phyloP scores from a whole-genome alignment of 192 early-diverging fungal genomes.

The Backusella psychrophila region DNA sequence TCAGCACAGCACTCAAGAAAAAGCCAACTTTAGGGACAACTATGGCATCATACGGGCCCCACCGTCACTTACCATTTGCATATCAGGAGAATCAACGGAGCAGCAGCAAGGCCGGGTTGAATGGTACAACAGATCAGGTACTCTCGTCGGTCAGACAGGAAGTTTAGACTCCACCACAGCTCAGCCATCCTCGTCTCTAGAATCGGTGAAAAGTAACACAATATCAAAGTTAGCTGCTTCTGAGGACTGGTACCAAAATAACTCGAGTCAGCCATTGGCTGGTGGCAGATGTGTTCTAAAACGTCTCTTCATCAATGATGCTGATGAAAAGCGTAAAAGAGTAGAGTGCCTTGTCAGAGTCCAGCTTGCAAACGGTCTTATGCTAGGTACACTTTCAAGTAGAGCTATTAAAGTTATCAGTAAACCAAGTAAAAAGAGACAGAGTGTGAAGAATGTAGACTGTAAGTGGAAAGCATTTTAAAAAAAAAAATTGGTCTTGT shows the following conservation, averaged over 20 bases:
- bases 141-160: slow-evolving; percentile 40
- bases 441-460: slow-evolving; percentile 77
- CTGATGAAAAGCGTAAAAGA: slow-evolving; percentile 75
- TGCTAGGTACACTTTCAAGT: slow-evolving; percentile 69
- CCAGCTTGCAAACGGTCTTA: slow-evolving; percentile 59
- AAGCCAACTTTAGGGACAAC: not conserved
- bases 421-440: slow-evolving; percentile 89
- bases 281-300: slow-evolving; percentile 61
- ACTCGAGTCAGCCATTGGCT: not conserved
- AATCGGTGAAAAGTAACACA: not conserved
- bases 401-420: slow-evolving; percentile 85
- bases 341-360: slow-evolving; percentile 72
- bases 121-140: slow-evolving; percentile 46
- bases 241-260: slow-evolving; percentile 2
- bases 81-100: slow-evolving; percentile 48
- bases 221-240: not conserved
- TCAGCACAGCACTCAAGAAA: not conserved
- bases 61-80: slow-evolving; percentile 50
- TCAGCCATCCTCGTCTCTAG: not conserved
- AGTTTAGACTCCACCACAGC: slow-evolving; percentile 13
- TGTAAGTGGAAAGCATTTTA: slow-evolving; percentile 1
- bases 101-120: slow-evolving; percentile 47
- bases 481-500: too few species aligned
- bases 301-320: slow-evolving; percentile 81
- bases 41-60: slow-evolving; percentile 2